A percentile compares a stretch with the other conserved stretches of the same genome.
Conservation (phyloP, 768 basidiomycete genomes). For the Suillus alpinus region DNA sequence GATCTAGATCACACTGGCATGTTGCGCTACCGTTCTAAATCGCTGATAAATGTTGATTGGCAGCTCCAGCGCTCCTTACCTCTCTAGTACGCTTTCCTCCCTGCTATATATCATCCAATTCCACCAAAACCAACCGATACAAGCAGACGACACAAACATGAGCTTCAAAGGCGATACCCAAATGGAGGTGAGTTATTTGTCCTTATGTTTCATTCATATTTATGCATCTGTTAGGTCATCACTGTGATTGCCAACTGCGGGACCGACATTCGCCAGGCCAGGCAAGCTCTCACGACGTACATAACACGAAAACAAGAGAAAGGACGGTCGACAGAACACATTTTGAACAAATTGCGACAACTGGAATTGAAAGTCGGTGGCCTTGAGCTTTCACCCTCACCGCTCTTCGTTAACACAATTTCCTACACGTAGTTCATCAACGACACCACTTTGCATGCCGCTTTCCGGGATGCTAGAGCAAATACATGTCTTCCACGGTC, state of each 20-base stretch:
- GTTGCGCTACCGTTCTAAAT: not conserved
- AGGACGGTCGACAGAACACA: slow-evolving; percentile 28
- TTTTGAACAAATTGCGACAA: slow-evolving; percentile 24
- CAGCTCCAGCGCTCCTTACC: not conserved
- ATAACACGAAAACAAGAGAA: slow-evolving; percentile 29
- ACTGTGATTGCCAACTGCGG: slow-evolving; percentile 33
- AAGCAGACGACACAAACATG: not conserved
- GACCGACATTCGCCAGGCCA: slow-evolving; percentile 23
- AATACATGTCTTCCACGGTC: slow-evolving; percentile 25
- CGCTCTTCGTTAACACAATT: not conserved
- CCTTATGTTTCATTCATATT: not conserved
- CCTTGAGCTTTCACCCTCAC: not conserved
- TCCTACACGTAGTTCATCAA: slow-evolving; percentile 25
- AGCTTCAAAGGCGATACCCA: slow-evolving; percentile 27
- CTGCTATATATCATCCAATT: not conserved
- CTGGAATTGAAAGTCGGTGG: slow-evolving; percentile 28
- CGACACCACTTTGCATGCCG: slow-evolving; percentile 23
- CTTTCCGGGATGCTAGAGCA: slow-evolving; percentile 34
- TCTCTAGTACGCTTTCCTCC: not conserved
- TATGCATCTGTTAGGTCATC: slow-evolving; percentile 22
- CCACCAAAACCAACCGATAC: not conserved
- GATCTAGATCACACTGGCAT: not conserved
- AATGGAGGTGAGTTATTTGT: slow-evolving; percentile 19
- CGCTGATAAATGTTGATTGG: not conserved
- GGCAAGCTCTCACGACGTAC: slow-evolving; percentile 27